These are phyloP conservation scores for Fusarium xyrophilum DNA, from an alignment of 2,329 filamentous ascomycete genomes.

Conservation along the genomic window DNA sequence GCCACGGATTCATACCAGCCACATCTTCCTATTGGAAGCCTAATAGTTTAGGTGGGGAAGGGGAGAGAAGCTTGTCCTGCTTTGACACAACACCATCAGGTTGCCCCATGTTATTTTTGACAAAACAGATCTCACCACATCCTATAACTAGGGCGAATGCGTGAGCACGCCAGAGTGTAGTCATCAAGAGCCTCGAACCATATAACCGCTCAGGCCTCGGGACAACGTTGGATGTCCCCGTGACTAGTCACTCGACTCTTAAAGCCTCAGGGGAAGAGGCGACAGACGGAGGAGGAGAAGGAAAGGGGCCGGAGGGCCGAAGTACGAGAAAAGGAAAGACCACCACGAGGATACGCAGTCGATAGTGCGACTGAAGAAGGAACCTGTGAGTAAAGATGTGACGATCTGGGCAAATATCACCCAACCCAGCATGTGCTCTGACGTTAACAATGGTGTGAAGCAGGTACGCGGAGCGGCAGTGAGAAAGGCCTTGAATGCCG, in stretches of 20 bases:
- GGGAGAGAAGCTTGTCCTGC: conserved; percentile 34
- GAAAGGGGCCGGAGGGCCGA: conserved; percentile 25
- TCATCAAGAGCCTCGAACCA: conserved; percentile 38
- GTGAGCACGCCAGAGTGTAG: conserved; percentile 30
- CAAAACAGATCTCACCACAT: conserved; percentile 26
- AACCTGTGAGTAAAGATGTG: conserved; percentile 35
- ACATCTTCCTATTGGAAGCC: conserved; percentile 38
- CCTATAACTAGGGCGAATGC: conserved; percentile 20
- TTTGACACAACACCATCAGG: conserved; percentile 31
- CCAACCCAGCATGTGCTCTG: conserved; percentile 38
- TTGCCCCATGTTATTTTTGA: conserved; percentile 33
- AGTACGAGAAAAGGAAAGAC: conserved; percentile 14
- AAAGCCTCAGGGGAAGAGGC: conserved; percentile 20
- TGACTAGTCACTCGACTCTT: conserved; percentile 39
- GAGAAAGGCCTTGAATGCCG: conserved; percentile 6
- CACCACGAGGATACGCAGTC: conserved; percentile 2
- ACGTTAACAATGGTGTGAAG: conserved; percentile 29
- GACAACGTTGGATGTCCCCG: conserved; percentile 35
- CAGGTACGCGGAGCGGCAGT: conserved; percentile 26
- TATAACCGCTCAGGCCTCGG: conserved; percentile 32
- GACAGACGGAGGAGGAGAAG: conserved; percentile 14
- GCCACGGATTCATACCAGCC: conserved; percentile 31
- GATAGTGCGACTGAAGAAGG: conserved; percentile 23
- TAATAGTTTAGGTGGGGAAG: conserved; percentile 39
- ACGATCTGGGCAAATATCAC: conserved; percentile 34